These are phyloP conservation scores for Triticum turgidum DNA, from an alignment of 176 grass and related monocot species.

Conservation along the genomic window DNA sequence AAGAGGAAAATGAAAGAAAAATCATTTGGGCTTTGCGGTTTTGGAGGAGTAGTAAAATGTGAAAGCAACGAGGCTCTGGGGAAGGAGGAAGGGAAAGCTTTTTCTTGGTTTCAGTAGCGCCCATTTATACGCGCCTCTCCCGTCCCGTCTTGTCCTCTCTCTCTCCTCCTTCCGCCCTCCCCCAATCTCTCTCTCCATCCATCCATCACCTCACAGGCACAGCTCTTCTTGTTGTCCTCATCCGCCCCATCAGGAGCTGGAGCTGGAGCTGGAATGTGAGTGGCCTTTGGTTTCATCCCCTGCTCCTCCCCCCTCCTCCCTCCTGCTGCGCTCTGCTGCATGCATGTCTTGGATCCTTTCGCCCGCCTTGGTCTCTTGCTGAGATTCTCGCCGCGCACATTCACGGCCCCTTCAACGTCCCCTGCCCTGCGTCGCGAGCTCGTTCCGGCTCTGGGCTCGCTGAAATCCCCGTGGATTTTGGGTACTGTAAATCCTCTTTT, in stretches of 20 bases:
- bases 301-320: not conserved
- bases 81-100: not conserved
- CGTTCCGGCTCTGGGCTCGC: not conserved
- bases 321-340: not conserved
- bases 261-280: conserved; percentile 45
- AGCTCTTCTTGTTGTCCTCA: not conserved
- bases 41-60: conserved; percentile 3
- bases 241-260: not conserved
- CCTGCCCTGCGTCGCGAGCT: not conserved
- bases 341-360: conserved; percentile 37
- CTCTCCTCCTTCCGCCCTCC: not conserved
- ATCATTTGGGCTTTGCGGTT: not conserved
- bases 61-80: not conserved
- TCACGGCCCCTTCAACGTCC: not conserved
- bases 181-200: not conserved
- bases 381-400: conserved; percentile 27
- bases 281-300: conserved; percentile 13
- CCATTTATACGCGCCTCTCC: conserved; percentile 38
- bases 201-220: not conserved
- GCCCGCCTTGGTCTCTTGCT: conserved; percentile 26
- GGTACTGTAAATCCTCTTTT: conserved; percentile 11
- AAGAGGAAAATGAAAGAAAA: no score
- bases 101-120: conserved; percentile 27
- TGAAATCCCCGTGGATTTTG: not conserved
- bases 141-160: conserved; percentile 28